Conservation (phyloP, 495 filamentous ascomycete genomes). For the Letharia columbiana region DNA sequence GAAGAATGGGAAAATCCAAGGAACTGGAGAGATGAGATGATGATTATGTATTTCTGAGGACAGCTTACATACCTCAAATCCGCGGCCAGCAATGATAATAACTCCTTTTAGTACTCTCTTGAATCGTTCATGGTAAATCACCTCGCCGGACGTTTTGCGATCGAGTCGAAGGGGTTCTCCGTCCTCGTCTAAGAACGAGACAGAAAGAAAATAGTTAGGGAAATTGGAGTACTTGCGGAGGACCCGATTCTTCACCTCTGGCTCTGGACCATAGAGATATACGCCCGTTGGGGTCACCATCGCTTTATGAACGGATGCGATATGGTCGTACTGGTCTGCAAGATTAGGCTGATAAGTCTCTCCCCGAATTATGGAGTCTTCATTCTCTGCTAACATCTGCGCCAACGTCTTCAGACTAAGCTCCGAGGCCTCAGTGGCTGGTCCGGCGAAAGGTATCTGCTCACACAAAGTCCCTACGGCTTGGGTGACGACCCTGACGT, state of each 20-base stretch:
- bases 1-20: constrained; percentile 79
- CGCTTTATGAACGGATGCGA: constrained; percentile 34
- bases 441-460: constrained; percentile 42
- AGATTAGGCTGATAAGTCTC: constrained; percentile 24
- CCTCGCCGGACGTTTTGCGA: constrained; percentile 42
- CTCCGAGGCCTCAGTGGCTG: constrained; percentile 37
- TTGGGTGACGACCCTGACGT: constrained; percentile 23
- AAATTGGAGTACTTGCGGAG: constrained; percentile 58
- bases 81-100: constrained; percentile 54
- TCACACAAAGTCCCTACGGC: constrained; percentile 42
- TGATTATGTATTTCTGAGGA: neutral
- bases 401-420: constrained; percentile 39
- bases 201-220: constrained; percentile 58
- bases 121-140: constrained; percentile 50
- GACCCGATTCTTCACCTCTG: constrained; percentile 65
- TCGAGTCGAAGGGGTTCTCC: constrained; percentile 54
- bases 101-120: constrained; percentile 45
- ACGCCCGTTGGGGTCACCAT: constrained; percentile 61
- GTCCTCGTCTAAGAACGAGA: constrained; percentile 66
- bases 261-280: constrained; percentile 59
- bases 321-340: constrained; percentile 27
- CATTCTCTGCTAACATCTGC: constrained; percentile 33
- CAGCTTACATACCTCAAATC: constrained; percentile 35
- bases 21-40: constrained; percentile 34
- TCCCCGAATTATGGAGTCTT: constrained; percentile 30